Evolutionary conservation across 202 grass and related monocot genomes (phyloP).

Genomic region (Eragrostis tef): DNA sequence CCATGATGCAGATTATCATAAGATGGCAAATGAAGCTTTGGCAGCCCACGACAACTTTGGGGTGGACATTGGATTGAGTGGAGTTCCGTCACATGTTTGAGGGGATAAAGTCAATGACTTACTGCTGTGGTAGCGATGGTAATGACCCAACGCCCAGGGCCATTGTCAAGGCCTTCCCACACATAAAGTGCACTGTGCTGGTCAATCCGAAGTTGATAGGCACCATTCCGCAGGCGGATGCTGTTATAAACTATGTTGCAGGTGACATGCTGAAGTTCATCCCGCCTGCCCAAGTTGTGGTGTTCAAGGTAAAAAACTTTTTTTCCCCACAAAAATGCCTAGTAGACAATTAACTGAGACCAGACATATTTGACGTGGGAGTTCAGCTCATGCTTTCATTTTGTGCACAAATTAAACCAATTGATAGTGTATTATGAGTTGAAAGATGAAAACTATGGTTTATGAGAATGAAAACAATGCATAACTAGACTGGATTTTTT

Average conservation of each 20-base stretch:
- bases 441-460: too few species aligned
- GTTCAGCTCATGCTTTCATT: too few species aligned
- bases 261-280: conserved; percentile 43
- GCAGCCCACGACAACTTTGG: background rate
- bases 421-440: too few species aligned
- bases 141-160: background rate
- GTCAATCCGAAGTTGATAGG: conserved; percentile 1
- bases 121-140: background rate
- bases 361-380: too few species aligned
- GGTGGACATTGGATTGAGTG: background rate
- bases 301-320: conserved; percentile 36
- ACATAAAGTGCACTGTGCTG: conserved; percentile 16
- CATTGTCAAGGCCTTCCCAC: conserved; percentile 12
- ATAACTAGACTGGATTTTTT: background rate
- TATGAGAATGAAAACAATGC: too few species aligned
- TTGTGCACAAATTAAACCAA: too few species aligned
- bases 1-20: background rate
- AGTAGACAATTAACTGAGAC: too few species aligned
- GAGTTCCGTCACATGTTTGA: background rate
- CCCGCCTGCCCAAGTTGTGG: conserved; percentile 17
- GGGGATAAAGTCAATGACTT: conserved; percentile 14
- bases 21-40: background rate
- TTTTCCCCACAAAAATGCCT: too few species aligned
- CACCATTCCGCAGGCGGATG: background rate
- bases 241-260: background rate